Percentiles rank a stretch among this genome's conserved stretches.
Conservation (phyloP, 257 asterid species). For the Echites panduratus region DNA sequence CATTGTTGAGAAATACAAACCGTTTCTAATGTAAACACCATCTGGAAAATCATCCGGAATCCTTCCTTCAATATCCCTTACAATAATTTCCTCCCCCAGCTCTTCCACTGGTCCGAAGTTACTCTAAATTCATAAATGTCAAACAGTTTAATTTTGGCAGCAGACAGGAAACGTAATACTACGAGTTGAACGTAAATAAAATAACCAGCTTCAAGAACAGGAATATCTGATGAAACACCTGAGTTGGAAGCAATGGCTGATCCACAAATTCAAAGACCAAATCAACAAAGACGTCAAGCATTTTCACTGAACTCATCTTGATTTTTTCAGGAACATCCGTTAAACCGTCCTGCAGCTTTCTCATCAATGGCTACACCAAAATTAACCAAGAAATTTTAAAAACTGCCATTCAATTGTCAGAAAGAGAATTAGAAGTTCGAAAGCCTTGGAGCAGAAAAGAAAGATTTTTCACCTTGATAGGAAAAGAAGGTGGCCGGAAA, state of each 20-base stretch:
- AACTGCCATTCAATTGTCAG: background rate
- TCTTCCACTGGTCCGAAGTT: conserved; percentile 65
- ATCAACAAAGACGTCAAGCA: conserved; percentile 47
- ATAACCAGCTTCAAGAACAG: background rate
- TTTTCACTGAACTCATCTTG: conserved; percentile 29
- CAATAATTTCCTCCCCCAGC: conserved; percentile 27
- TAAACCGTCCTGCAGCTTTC: conserved; percentile 23
- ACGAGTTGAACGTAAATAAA: background rate
- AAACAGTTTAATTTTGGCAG: background rate
- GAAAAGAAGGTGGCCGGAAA: conserved; percentile 16
- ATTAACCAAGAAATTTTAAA: background rate
- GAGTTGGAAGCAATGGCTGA: conserved; percentile 51
- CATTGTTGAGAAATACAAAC: conserved; percentile 19
- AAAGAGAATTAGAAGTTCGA: background rate
- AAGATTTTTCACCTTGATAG: conserved; percentile 17
- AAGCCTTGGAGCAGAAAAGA: background rate
- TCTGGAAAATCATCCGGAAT: conserved; percentile 53
- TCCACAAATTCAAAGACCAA: conserved; percentile 34
- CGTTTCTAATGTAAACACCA: conserved; percentile 62
- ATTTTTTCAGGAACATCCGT: conserved; percentile 18
- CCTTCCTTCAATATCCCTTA: conserved; percentile 26
- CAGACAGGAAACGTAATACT: background rate
- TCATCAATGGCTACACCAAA: conserved; percentile 27
- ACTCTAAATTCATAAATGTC: conserved; percentile 24
- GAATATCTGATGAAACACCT: conserved; percentile 26